phyloP scores from a whole-genome alignment of 331 rosid genomes.

The Rhamnella rubrinervis region DNA sequence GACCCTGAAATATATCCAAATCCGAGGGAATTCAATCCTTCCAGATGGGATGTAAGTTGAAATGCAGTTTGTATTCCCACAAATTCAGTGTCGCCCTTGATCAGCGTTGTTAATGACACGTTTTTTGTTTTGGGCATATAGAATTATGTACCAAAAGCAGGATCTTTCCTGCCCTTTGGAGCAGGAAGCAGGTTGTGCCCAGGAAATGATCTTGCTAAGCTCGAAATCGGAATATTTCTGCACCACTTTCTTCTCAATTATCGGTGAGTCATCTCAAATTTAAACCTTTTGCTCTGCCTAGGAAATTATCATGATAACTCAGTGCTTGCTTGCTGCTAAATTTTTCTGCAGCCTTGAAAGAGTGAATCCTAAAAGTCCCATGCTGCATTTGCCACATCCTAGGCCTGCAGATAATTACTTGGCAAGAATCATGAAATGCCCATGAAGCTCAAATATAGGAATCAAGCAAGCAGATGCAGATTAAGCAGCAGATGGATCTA shows the following conservation, averaged over 20 bases:
- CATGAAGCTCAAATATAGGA: not conserved
- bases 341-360: constrained; percentile 53
- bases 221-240: constrained; percentile 78
- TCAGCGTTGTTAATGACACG: no score
- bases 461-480: not conserved
- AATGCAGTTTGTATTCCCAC: not conserved
- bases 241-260: constrained; percentile 72
- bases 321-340: not conserved
- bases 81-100: not conserved
- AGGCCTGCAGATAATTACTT: constrained; percentile 77
- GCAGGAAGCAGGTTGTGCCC: constrained; percentile 81
- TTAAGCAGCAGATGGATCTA: not conserved
- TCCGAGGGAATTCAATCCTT: constrained; percentile 75
- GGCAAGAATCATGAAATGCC: constrained; percentile 50
- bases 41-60: constrained; percentile 78
- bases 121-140: constrained; percentile 18
- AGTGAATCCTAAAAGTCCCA: constrained; percentile 44
- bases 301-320: no score
- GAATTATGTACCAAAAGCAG: constrained; percentile 53
- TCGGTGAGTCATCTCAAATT: constrained; percentile 34
- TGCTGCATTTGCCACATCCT: constrained; percentile 67
- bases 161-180: constrained; percentile 87
- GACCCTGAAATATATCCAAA: constrained; percentile 82
- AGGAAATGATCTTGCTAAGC: constrained; percentile 85
- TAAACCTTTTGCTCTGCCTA: not conserved